Percentiles rank a stretch among this genome's conserved stretches.
Conservation (phyloP, 192 early-diverging fungal species). For the Lobosporangium transversale region DNA sequence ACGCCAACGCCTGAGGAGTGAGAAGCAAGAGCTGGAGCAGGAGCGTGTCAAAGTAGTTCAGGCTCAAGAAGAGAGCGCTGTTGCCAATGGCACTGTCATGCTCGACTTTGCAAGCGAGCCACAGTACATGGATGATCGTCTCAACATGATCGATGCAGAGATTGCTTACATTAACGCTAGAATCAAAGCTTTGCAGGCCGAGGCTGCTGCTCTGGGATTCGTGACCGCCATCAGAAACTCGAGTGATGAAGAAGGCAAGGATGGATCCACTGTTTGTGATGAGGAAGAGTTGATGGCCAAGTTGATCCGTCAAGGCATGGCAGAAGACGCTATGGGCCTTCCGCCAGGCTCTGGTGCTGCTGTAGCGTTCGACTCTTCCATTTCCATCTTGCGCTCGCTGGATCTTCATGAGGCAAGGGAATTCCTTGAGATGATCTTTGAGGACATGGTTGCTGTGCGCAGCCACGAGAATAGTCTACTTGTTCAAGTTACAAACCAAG, state of each 20-base stretch:
- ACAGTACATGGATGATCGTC: conserved; percentile 66
- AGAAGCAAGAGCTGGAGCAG: conserved; percentile 59
- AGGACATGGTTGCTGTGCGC: conserved; percentile 65
- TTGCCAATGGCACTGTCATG: conserved; percentile 31
- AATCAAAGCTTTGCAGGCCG: conserved; percentile 61
- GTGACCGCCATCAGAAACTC: conserved; percentile 38
- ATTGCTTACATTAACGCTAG: conserved; percentile 65
- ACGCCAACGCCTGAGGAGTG: conserved; percentile 55
- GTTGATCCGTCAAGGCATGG: conserved; percentile 43
- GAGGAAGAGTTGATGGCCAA: conserved; percentile 47
- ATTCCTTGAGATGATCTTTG: conserved; percentile 64
- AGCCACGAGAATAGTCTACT: conserved; percentile 56
- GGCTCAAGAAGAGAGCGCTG: conserved; percentile 48
- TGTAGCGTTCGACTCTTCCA: conserved; percentile 60
- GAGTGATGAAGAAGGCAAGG: conserved; percentile 11
- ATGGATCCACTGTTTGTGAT: conserved; percentile 23
- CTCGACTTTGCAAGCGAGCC: conserved; percentile 50
- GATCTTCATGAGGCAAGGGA: conserved; percentile 59
- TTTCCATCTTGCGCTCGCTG: conserved; percentile 60
- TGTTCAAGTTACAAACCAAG: conserved; percentile 57
- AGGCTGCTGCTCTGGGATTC: conserved; percentile 55
- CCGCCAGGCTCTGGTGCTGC: conserved; percentile 56
- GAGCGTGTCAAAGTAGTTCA: conserved; percentile 59
- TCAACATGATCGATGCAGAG: conserved; percentile 67
- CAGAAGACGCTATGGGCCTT: conserved; percentile 49